phyloP scores from a whole-genome alignment of 768 basidiomycete species.

The Grammothele lineata region DNA sequence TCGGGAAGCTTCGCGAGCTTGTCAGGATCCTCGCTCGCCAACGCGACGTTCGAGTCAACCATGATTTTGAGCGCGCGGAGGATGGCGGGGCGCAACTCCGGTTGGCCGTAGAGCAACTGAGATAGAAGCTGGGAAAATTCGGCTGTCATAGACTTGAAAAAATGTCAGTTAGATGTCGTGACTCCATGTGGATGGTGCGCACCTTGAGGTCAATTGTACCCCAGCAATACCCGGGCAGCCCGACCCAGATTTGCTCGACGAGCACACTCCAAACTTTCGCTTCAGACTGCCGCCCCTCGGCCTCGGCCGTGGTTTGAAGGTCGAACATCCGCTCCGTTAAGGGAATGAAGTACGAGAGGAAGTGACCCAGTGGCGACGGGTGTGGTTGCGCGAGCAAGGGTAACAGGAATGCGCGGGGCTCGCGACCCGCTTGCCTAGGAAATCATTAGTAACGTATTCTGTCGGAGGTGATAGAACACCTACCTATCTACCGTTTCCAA shows the following conservation, averaged over 20 bases:
- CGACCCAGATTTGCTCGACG: slow-evolving; percentile 90
- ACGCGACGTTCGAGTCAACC: slow-evolving; percentile 71
- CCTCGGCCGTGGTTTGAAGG: slow-evolving; percentile 75
- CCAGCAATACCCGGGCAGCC: slow-evolving; percentile 88
- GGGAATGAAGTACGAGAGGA: slow-evolving; percentile 88
- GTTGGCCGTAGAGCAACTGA: slow-evolving; percentile 88
- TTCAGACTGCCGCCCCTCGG: slow-evolving; percentile 70
- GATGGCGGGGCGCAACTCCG: slow-evolving; percentile 76
- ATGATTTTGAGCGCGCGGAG: slow-evolving; percentile 77
- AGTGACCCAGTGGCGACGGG: slow-evolving; percentile 78
- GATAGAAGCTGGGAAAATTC: slow-evolving; percentile 88
- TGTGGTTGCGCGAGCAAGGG: slow-evolving; percentile 82
- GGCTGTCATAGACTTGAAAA: slow-evolving; percentile 62
- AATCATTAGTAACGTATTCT: slow-evolving; percentile 1
- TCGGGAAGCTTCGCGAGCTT: slow-evolving; percentile 24
- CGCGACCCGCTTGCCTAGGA: slow-evolving; percentile 59
- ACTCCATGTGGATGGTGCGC: slow-evolving; percentile 36
- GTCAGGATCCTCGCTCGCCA: slow-evolving; percentile 38
- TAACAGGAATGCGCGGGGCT: slow-evolving; percentile 88
- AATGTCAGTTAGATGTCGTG: not conserved
- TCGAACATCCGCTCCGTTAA: slow-evolving; percentile 92
- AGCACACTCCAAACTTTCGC: slow-evolving; percentile 95
- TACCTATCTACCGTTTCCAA: slow-evolving; percentile 79
- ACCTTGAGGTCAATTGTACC: slow-evolving; percentile 69
- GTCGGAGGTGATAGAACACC: slow-evolving; percentile 21